These are phyloP conservation scores for Plectosphaerella sp. DNA, from an alignment of 2,329 filamentous ascomycete species.

Conservation along the genomic window DNA sequence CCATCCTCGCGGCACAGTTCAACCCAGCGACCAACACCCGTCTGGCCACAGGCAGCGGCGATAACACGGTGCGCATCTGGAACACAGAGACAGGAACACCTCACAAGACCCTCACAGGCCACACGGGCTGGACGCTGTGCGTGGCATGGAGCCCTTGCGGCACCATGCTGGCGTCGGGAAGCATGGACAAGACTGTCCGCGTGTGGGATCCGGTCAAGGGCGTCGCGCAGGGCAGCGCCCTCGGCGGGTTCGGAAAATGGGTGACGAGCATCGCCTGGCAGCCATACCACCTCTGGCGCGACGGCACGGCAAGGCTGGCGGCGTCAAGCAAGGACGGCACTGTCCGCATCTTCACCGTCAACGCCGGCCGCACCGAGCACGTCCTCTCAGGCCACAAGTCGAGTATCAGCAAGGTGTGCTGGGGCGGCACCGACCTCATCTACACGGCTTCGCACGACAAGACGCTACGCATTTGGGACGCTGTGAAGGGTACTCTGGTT, in stretches of 20 bases:
- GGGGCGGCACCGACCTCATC: conserved; percentile 79
- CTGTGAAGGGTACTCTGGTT: conserved; percentile 70
- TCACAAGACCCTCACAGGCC: conserved; percentile 78
- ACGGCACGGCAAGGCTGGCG: conserved; percentile 72
- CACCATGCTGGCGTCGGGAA: conserved; percentile 76
- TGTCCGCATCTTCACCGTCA: conserved; percentile 79
- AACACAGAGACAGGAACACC: conserved; percentile 93
- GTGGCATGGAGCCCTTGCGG: conserved; percentile 87
- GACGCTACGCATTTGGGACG: conserved; percentile 87
- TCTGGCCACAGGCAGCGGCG: conserved; percentile 84
- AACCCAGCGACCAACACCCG: conserved; percentile 72
- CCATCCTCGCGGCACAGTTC: conserved; percentile 83
- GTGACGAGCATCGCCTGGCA: conserved; percentile 83
- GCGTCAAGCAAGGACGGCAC: conserved; percentile 89
- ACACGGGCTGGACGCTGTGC: conserved; percentile 84
- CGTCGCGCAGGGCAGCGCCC: conserved; percentile 59
- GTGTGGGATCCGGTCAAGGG: conserved; percentile 86
- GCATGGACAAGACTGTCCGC: conserved; percentile 88
- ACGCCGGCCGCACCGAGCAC: conserved; percentile 72
- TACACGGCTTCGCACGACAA: conserved; percentile 89
- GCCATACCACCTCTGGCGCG: conserved; percentile 78
- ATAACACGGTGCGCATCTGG: conserved; percentile 89
- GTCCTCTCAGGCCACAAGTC: conserved; percentile 86
- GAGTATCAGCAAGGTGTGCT: conserved; percentile 84
- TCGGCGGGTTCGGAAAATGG: conserved; percentile 88